Base-by-base conservation (phyloP, 768 basidiomycete species). In the Cyclocybe aegerita region DNA sequence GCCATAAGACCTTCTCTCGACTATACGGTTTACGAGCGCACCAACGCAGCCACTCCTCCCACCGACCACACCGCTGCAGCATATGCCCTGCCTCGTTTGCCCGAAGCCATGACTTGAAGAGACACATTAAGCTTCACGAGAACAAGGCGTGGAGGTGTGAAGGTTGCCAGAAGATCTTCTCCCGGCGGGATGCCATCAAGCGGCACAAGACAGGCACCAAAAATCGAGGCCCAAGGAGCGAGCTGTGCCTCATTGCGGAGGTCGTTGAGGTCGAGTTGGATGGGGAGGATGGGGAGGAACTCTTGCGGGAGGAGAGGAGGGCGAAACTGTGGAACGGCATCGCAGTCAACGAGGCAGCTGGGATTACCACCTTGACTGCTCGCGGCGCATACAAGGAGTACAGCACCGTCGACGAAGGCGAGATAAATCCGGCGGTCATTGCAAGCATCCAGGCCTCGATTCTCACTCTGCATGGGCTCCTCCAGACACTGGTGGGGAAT, bases 31-130 rank as follows among this genome's bases (percentile, higher is more conserved):
- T 92, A 7, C 85, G 88, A 4, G 77, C 81, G 2, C 90, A 92
- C 65, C 82, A 88, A 59, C 82, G 81, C 35, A 65, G 80, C 30
- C 88, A 90, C 58, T 73, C 85, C 3, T 63, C 72, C 0, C 80
- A 85, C 55, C 80, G 87, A 7, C 86, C 88, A 0, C 86, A 77
- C 65, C 77, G 79, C 11, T 90, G 89, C 56, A 67, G 62, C 1
- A 63, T 68, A 3, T 91, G 89, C 51, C 83, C 88, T 5, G 86
- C 86, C 4, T 85, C 86, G 11, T 91, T 91, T 65, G 81, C 83
- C 3, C 79, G 89, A 42, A 88, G 86, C 54, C 88, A 90, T 55
- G 89, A 90, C 63, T 74, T 90, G 41, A 90, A 88, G 67, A 80
- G 89, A n/a, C 89, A 91, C 64, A 62, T 79, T 43, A 82, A 81